Base-by-base conservation (phyloP, 78 protist genomes). In the Monosiga brevicollis region DNA sequence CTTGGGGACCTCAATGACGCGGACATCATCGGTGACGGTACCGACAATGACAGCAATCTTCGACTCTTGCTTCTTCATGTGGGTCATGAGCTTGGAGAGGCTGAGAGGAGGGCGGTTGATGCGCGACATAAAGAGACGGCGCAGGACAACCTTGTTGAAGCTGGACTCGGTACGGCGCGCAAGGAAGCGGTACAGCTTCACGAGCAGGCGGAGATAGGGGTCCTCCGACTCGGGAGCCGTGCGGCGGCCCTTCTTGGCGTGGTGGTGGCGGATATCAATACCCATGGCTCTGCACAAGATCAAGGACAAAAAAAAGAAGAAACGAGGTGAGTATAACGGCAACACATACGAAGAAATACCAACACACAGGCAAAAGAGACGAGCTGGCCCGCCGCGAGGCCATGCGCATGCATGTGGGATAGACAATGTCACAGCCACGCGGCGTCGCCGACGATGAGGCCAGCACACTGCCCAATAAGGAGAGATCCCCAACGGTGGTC, bases 1-100 rank as follows among this genome's bases (percentile, higher is more conserved):
- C 89, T 90, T 92, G 82, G 99, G 99, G 81, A 90, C 88, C 22
- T 89, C 96, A 71, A 86, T 73, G 25, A 96, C 0, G 78, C 99
- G 97, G n/a, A 83, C 90, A 78, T 98, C 99, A 84, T 98, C 95
- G 77, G 98, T 95, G 40, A 98, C 97, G 37, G 98, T 89, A 62
- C 98, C 99, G 42, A 98, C 98, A 25, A 94, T 42, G 76, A 97
- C 99, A 55, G 96, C 97, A 42, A 91, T 94, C 83, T 84, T 78
- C 23, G 26, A 71, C 76, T 87, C 88, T 77, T 90, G 83, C 62
- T 92, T 91, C 83, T 87, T 88, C 93, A 88, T 84, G 83, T 34
- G 40, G 54, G 80, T 82, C 77, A 93, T 90, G 34, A 98, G 55
- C 84, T 90, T 80, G 54, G 95, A 71, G 80, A 97, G 55, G 26